Evolutionary conservation across 2,329 filamentous ascomycete species (phyloP).

Genomic region (Fusarium penzigii): DNA sequence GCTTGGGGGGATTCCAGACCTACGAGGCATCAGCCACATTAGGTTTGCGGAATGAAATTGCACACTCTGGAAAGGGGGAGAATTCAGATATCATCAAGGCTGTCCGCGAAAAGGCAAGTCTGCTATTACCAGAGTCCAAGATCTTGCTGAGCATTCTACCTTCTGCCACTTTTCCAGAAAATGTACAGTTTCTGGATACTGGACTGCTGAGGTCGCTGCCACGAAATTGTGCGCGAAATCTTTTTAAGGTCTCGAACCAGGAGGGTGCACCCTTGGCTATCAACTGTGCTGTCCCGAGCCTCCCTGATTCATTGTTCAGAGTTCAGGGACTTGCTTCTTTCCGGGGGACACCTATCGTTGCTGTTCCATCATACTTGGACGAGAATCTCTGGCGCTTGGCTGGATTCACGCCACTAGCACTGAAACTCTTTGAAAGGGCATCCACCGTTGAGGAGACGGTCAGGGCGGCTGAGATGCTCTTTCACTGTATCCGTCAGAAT

Average conservation of each 20-base stretch:
- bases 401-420: slow-evolving; percentile 82
- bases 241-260: slow-evolving; percentile 39
- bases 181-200: slow-evolving; percentile 76
- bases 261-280: slow-evolving; percentile 76
- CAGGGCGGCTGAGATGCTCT: slow-evolving; percentile 78
- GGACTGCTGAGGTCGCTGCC: slow-evolving; percentile 77
- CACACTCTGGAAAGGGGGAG: slow-evolving; percentile 87
- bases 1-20: slow-evolving; percentile 92
- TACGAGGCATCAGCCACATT: slow-evolving; percentile 90
- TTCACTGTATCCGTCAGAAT: slow-evolving; percentile 82
- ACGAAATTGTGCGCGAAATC: slow-evolving; percentile 66
- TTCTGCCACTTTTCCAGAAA: slow-evolving; percentile 75
- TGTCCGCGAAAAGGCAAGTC: slow-evolving; percentile 81
- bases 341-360: slow-evolving; percentile 79
- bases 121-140: slow-evolving; percentile 76
- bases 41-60: slow-evolving; percentile 86
- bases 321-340: slow-evolving; percentile 80
- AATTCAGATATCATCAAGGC: slow-evolving; percentile 88
- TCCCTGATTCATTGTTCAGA: slow-evolving; percentile 85
- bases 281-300: slow-evolving; percentile 82
- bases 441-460: slow-evolving; percentile 69
- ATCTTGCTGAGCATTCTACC: slow-evolving; percentile 84
- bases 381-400: slow-evolving; percentile 90
- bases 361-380: slow-evolving; percentile 81
- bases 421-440: slow-evolving; percentile 83